A percentile compares a stretch with the other conserved stretches of the same genome.
phyloP scores from a whole-genome alignment of 73 alveolate genomes.

The Symbiodinium natans region DNA sequence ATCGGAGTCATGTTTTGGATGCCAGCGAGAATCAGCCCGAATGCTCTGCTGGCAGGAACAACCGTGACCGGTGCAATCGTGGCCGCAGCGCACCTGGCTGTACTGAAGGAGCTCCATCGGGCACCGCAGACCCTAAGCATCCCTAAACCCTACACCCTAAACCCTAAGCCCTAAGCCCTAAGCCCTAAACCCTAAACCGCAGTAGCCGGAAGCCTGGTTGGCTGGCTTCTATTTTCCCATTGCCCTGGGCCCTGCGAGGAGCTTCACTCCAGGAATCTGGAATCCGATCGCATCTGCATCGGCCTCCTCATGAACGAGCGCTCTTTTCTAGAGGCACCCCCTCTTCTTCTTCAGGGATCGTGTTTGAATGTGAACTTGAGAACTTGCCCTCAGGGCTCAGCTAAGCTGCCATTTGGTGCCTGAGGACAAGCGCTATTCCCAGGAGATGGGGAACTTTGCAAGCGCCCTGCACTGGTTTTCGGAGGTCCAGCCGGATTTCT shows the following conservation, averaged over 20 bases:
- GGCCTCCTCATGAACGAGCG: constrained; percentile 73
- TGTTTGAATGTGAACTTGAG: too few species aligned
- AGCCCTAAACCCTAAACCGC: not conserved
- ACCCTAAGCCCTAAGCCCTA: not conserved
- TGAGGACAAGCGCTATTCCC: constrained; percentile 12
- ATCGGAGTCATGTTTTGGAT: too few species aligned
- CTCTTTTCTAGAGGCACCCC: constrained; percentile 32
- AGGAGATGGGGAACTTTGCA: constrained; percentile 88
- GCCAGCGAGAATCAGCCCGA: too few species aligned
- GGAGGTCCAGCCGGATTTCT: constrained; percentile 58
- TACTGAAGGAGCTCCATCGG: not conserved
- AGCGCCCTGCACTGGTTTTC: constrained; percentile 27
- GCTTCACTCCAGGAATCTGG: not conserved
- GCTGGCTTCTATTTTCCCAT: not conserved
- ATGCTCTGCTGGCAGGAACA: constrained; percentile 12
- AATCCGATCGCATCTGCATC: constrained; percentile 26
- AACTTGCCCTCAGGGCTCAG: too few species aligned
- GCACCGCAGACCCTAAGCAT: not conserved
- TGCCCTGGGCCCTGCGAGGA: not conserved
- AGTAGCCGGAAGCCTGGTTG: not conserved
- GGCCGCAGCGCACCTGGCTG: constrained; percentile 41
- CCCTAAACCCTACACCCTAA: not conserved
- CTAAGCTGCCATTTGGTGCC: not conserved
- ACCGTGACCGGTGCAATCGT: constrained; percentile 59
- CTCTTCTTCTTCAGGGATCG: too few species aligned